Evolutionary conservation across 805 yeast genomes (phyloP).

Genomic region (Yamadazyma insecticola): DNA sequence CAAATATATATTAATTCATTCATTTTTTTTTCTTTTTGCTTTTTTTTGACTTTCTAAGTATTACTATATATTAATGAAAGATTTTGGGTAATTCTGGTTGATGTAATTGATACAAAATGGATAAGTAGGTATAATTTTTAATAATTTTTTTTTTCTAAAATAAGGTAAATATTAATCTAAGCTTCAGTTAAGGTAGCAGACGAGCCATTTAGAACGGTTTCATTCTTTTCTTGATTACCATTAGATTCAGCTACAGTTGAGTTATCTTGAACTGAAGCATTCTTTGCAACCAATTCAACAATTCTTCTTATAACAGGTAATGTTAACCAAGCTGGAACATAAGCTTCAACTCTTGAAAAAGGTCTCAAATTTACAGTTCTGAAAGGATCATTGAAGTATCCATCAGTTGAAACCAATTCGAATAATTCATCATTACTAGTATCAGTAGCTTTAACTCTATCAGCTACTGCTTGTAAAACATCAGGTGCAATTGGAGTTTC

Average conservation of each 20-base stretch:
- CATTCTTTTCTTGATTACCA: not conserved
- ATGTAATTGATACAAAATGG: too few species aligned
- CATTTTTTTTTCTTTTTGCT: too few species aligned
- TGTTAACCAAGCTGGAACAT: conserved; percentile 91
- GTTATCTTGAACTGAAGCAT: conserved; percentile 70
- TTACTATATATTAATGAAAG: too few species aligned
- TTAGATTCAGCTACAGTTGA: conserved; percentile 9
- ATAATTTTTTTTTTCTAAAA: too few species aligned
- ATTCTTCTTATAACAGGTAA: conserved; percentile 85
- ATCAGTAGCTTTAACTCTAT: conserved; percentile 60
- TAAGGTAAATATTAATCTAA: too few species aligned
- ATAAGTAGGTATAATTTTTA: too few species aligned
- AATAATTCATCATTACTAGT: conserved; percentile 61
- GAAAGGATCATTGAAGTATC: conserved; percentile 81
- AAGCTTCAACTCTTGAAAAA: conserved; percentile 78
- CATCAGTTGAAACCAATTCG: conserved; percentile 63
- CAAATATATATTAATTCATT: too few species aligned
- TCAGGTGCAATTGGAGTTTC: conserved; percentile 87
- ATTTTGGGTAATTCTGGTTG: too few species aligned
- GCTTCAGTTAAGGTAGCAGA: conserved; percentile 3
- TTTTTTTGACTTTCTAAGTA: too few species aligned
- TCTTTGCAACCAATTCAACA: conserved; percentile 81
- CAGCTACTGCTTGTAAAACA: conserved; percentile 77
- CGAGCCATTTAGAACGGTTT: conserved; percentile 2
- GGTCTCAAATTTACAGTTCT: conserved; percentile 70